Evolutionary conservation across 352 stramenopile genomes (phyloP).

Genomic region (Globisporangium irregulare): DNA sequence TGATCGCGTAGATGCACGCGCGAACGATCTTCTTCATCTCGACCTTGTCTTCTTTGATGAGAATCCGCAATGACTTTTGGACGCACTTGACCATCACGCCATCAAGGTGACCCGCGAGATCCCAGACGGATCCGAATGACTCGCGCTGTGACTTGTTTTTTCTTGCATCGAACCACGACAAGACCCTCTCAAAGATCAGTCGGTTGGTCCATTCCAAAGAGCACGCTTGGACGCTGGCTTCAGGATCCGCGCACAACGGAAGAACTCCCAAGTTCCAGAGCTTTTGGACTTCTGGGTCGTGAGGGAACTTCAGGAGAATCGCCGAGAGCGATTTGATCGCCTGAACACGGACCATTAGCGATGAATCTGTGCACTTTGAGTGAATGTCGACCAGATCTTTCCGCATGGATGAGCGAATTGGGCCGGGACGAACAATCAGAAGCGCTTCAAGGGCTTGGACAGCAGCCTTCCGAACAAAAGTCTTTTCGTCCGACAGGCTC

Average conservation of each 20-base stretch:
- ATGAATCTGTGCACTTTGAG: slow-evolving; percentile 67
- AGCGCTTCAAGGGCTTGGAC: slow-evolving; percentile 78
- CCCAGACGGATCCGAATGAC: slow-evolving; percentile 47
- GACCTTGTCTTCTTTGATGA: slow-evolving; percentile 66
- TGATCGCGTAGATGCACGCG: slow-evolving; percentile 62
- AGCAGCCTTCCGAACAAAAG: slow-evolving; percentile 74
- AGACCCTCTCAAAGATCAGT: slow-evolving; percentile 67
- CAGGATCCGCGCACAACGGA: slow-evolving; percentile 75
- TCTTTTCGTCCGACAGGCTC: slow-evolving; percentile 76
- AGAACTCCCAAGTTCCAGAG: slow-evolving; percentile 85
- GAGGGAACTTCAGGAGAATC: slow-evolving; percentile 69
- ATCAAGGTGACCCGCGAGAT: slow-evolving; percentile 66
- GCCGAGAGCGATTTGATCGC: slow-evolving; percentile 78
- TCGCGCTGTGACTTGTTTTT: slow-evolving; percentile 30
- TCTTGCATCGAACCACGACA: slow-evolving; percentile 49
- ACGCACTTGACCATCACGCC: slow-evolving; percentile 73
- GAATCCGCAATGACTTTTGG: slow-evolving; percentile 66
- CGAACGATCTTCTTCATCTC: slow-evolving; percentile 51
- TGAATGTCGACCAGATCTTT: slow-evolving; percentile 81
- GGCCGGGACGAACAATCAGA: slow-evolving; percentile 44
- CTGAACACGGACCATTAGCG: slow-evolving; percentile 76
- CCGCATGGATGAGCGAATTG: slow-evolving; percentile 49
- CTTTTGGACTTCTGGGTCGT: slow-evolving; percentile 66
- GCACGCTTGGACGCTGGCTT: slow-evolving; percentile 68
- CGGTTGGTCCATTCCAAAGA: slow-evolving; percentile 54